Base-by-base conservation (phyloP, 2,329 filamentous ascomycete genomes). In the Elsinoe arachidis region DNA sequence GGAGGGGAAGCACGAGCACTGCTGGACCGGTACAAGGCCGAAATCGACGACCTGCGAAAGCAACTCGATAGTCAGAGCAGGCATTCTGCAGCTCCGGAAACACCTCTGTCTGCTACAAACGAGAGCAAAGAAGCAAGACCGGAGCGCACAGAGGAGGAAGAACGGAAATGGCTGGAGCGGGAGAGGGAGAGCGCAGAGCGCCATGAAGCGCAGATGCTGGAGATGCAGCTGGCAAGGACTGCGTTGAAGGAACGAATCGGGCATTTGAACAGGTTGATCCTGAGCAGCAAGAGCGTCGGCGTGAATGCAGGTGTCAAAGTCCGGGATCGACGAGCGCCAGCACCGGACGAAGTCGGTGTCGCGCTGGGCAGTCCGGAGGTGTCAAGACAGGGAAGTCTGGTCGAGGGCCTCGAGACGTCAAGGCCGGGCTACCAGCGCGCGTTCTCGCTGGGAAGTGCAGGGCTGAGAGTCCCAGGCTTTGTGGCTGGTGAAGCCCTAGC, bases 201-300 rank as follows among this genome's bases (percentile, higher is more conserved):
- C 38, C 93, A 96, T 64, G 91, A 96, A 68, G 93, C 97, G 74
- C 93, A 99, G 71, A 92, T 99, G 81, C 79, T 99, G 56, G 93
- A 99, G 72, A 97, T 99, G 88, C 93, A 99, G 70, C 80, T 99
- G 47, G 93, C 93, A 33, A 84, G 93, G 41, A 99, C 93, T 0
- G 93, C 93, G 0, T 76, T 99, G 56, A 99, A 97, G 71, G 93
- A 99, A 75, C 86, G 93, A 30, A 99, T 99, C 65, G 91, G 96
- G 69, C 93, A 99, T 71, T 78, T 99, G 47, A 99, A 97, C 72
- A 85, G 92, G 49, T 78, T 99, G 52, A 97, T 99, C 62, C 76
- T 99, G 59, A 95, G 90, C 69, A 97, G 92, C 14, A 96, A 96
- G 69, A 97, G 92, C 4, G 87, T 89, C 5, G 93, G 93, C 4